These are phyloP conservation scores for Kernera saxatilis DNA, from an alignment of 345 rosid genomes.

Conservation along the genomic window DNA sequence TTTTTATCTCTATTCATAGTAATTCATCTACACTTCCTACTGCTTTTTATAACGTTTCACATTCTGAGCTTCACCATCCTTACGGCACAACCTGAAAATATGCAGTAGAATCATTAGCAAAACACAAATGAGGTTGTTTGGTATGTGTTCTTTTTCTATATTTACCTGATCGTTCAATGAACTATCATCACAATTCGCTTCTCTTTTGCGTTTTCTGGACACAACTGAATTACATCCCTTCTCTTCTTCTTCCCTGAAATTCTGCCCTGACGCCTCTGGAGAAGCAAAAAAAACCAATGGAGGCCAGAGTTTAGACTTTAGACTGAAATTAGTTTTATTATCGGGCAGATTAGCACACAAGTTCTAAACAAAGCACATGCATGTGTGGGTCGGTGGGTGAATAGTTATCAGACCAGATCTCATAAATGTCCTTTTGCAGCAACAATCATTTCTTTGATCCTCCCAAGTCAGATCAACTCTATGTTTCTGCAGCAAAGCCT, in stretches of 20 bases:
- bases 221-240: slow-evolving; percentile 15
- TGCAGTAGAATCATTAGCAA: slow-evolving; percentile 11
- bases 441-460: slow-evolving; percentile 13
- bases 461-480: slow-evolving; percentile 5
- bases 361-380: neutral
- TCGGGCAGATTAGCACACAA: neutral
- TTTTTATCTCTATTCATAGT: slow-evolving; percentile 11
- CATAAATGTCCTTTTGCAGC: neutral
- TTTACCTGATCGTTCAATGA: slow-evolving; percentile 32
- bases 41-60: neutral
- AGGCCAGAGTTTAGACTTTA: slow-evolving; percentile 2
- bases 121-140: neutral
- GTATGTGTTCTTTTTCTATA: neutral
- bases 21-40: slow-evolving; percentile 24
- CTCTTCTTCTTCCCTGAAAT: slow-evolving; percentile 48
- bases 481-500: slow-evolving; percentile 11
- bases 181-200: slow-evolving; percentile 7
- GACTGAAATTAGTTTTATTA: neutral
- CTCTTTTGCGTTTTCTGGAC: slow-evolving; percentile 23
- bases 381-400: neutral
- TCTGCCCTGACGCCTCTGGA: slow-evolving; percentile 73
- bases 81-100: slow-evolving; percentile 30
- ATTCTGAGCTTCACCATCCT: slow-evolving; percentile 18
- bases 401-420: slow-evolving; percentile 15
- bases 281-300: neutral